Base-by-base conservation (phyloP, 306 rosid species). In the Gastrolobium villosum region DNA sequence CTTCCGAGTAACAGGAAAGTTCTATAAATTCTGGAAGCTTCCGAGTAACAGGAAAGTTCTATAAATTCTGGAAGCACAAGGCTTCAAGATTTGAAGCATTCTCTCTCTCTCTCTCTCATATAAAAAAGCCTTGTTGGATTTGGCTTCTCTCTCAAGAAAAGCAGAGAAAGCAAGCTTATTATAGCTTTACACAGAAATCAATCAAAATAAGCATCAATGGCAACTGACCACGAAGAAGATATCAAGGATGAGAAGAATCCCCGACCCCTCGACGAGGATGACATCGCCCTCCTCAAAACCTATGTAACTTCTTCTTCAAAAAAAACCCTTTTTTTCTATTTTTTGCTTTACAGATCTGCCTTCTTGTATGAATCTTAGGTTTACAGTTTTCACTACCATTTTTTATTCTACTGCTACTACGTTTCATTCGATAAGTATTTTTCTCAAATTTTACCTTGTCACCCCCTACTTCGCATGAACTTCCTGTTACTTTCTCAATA, bases 241-340 rank as follows among this genome's bases (percentile, higher is more conserved):
- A 1, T 90, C 82, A 93, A 89, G 87, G 94, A 89, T 79, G 97
- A 90, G 94, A 93, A 93, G 89, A 93, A 90, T 67, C 96, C 96
- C 43, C 94, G 80, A 36, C 97, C 97, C 6, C 96, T 93, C 46
- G 97, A 93, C 10, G 97, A 93, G 83, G 97, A 93, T 72, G 96
- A 93, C 62, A 93, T 90, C 36, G 96, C 94, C 10, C 90, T 93
- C 20, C 96, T 93, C 79, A 93, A 90, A 81, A 93, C 97, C 59
- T 93, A 93, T 65, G 97, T 92, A 79, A 43, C 76, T 62, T 56
- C 55, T 45, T 61, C 57, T 7, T 7, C 34, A n/a, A n/a, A n/a
- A n/a, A 3, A 28, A 74, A 72, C 87, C 88, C 82, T 79, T 60
- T 36, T 5, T 49, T 67, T 3, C 4, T 1, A 11, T 6, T 1